These are phyloP conservation scores for Penicillium macrosclerotiorum DNA, from an alignment of 495 filamentous ascomycete genomes.

Conservation along the genomic window DNA sequence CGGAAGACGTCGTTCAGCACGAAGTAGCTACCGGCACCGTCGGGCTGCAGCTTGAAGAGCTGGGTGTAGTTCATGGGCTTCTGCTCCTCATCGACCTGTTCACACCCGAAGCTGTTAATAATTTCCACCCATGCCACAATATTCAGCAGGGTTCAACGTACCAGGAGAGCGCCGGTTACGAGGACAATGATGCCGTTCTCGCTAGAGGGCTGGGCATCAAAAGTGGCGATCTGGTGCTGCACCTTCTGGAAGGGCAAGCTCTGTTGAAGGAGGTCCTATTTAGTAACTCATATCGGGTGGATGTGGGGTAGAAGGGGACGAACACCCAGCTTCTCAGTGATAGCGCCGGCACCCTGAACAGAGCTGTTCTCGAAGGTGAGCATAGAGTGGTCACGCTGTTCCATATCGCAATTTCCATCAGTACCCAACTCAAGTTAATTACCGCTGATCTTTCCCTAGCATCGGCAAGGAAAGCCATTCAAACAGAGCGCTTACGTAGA, in stretches of 20 bases:
- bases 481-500: slow-evolving; percentile 66
- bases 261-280: slow-evolving; percentile 39
- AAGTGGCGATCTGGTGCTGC: slow-evolving; percentile 61
- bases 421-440: background rate
- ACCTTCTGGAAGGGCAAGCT: slow-evolving; percentile 77
- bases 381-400: slow-evolving; percentile 81
- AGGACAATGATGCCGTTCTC: slow-evolving; percentile 72
- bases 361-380: slow-evolving; percentile 81
- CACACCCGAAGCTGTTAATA: background rate
- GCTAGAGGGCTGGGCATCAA: slow-evolving; percentile 73
- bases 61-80: slow-evolving; percentile 84
- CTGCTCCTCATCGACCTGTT: slow-evolving; percentile 76
- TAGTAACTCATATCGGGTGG: slow-evolving; percentile 11
- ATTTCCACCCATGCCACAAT: background rate
- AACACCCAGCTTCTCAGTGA: slow-evolving; percentile 78
- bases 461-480: too few relatives aligned
- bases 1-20: slow-evolving; percentile 93
- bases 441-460: background rate
- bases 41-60: slow-evolving; percentile 75
- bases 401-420: slow-evolving; percentile 2
- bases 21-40: slow-evolving; percentile 68
- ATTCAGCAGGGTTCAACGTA: slow-evolving; percentile 39
- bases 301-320: slow-evolving; percentile 17
- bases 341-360: slow-evolving; percentile 54
- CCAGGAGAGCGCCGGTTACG: slow-evolving; percentile 79